These are phyloP conservation scores for Arthrobotrys sinensis DNA, from an alignment of 2,329 filamentous ascomycete genomes.

Conservation along the genomic window DNA sequence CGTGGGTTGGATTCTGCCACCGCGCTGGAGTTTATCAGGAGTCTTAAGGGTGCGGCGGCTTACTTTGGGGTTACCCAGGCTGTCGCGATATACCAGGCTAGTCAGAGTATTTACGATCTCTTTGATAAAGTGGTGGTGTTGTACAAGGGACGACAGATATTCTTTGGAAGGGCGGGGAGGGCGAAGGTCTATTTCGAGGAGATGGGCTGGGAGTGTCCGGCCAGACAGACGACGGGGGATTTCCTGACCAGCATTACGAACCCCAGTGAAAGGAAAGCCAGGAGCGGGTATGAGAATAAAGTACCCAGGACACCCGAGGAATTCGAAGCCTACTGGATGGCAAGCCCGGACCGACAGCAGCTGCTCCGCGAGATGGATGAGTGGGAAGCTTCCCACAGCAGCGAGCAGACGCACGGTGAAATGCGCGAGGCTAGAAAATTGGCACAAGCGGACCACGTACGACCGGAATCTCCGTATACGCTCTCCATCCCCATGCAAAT, in stretches of 20 bases:
- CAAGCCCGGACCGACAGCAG: slow-evolving; percentile 68
- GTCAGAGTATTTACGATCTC: slow-evolving; percentile 72
- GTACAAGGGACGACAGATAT: slow-evolving; percentile 84
- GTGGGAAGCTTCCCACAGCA: slow-evolving; percentile 70
- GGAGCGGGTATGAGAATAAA: slow-evolving; percentile 74
- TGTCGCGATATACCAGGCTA: slow-evolving; percentile 75
- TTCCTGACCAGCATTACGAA: slow-evolving; percentile 80
- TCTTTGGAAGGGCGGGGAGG: slow-evolving; percentile 75
- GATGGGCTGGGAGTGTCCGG: slow-evolving; percentile 78
- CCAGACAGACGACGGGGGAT: slow-evolving; percentile 78
- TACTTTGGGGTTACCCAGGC: slow-evolving; percentile 67
- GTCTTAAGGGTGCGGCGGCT: slow-evolving; percentile 70
- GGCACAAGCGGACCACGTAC: slow-evolving; percentile 72
- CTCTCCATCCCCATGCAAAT: slow-evolving; percentile 74
- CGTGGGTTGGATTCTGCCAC: slow-evolving; percentile 73
- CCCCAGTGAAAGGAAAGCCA: slow-evolving; percentile 73
- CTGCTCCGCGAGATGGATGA: slow-evolving; percentile 71
- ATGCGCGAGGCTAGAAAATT: slow-evolving; percentile 71
- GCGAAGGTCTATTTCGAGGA: slow-evolving; percentile 78
- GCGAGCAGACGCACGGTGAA: slow-evolving; percentile 66
- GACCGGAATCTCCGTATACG: slow-evolving; percentile 74
- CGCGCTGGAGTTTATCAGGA: slow-evolving; percentile 74
- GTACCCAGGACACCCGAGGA: slow-evolving; percentile 80
- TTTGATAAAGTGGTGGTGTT: slow-evolving; percentile 83
- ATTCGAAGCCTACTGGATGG: slow-evolving; percentile 72